phyloP scores from a whole-genome alignment of 352 stramenopile species.

The Globisporangium heterothallicum region DNA sequence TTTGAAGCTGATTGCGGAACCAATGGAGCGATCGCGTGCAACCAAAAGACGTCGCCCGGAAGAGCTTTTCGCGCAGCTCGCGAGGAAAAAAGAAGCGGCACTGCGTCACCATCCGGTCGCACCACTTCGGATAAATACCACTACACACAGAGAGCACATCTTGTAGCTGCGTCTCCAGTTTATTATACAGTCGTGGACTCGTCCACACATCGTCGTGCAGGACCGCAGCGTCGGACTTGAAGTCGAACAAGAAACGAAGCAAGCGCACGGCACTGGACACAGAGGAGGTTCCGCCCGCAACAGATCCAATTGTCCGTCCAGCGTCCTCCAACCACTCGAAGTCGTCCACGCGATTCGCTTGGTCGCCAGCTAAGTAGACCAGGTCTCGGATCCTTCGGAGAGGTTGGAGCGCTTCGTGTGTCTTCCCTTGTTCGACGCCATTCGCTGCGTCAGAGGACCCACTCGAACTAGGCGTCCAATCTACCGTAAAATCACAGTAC shows the following conservation, averaged over 20 bases:
- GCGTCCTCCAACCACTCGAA: constrained; percentile 18
- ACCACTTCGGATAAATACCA: constrained; percentile 79
- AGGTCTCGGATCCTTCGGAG: constrained; percentile 1
- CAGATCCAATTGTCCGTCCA: background rate
- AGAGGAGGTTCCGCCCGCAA: background rate
- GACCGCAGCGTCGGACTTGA: constrained; percentile 15
- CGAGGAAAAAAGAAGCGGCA: constrained; percentile 83
- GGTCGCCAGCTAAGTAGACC: background rate
- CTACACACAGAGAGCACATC: constrained; percentile 81
- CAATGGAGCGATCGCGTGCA: constrained; percentile 77
- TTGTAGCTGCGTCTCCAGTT: constrained; percentile 71
- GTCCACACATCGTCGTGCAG: constrained; percentile 52
- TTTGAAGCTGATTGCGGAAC: constrained; percentile 65
- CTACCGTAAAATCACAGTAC: constrained; percentile 61
- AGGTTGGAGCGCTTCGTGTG: constrained; percentile 4
- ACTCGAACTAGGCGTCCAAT: constrained; percentile 27
- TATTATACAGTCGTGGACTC: constrained; percentile 72
- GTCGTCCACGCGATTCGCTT: background rate
- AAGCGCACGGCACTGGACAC: constrained; percentile 46
- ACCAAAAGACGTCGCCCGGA: constrained; percentile 74
- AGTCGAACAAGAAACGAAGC: constrained; percentile 57
- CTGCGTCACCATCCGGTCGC: constrained; percentile 60
- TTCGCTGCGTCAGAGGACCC: background rate
- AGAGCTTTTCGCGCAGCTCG: constrained; percentile 63
- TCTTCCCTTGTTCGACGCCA: background rate